Conservation (phyloP, 2,329 filamentous ascomycete genomes). For the Ophiosphaerella korrae region DNA sequence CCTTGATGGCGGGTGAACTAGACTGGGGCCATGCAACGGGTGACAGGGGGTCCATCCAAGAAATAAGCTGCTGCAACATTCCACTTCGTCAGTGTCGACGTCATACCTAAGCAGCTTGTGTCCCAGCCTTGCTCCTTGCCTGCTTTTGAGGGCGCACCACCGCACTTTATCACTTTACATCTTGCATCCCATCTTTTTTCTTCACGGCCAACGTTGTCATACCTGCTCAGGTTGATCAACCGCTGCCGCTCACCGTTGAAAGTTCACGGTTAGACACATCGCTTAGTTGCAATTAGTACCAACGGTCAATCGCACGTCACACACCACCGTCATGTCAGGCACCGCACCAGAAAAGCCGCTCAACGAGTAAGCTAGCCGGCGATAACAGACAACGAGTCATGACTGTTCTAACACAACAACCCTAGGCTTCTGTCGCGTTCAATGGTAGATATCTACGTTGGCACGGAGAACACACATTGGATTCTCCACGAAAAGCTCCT, state of each 20-base stretch:
- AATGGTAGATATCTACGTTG: conserved; percentile 63
- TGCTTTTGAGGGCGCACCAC: conserved; percentile 32
- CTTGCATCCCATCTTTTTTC: conserved; percentile 6
- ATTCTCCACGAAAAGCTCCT: conserved; percentile 62
- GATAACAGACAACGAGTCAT: neutral
- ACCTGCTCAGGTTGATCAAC: conserved; percentile 8
- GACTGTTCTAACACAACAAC: neutral
- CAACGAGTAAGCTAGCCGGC: conserved; percentile 33
- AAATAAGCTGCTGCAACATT: conserved; percentile 24
- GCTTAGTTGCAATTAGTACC: conserved; percentile 19
- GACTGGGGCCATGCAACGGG: conserved; percentile 22
- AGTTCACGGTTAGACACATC: conserved; percentile 2
- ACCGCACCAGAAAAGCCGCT: conserved; percentile 37
- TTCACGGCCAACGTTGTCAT: conserved; percentile 3
- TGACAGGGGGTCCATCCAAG: conserved; percentile 32
- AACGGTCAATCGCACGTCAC: conserved; percentile 15
- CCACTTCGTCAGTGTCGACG: conserved; percentile 37
- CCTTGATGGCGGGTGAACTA: conserved; percentile 27
- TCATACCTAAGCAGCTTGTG: conserved; percentile 28
- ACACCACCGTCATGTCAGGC: conserved; percentile 28
- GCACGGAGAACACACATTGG: conserved; percentile 60
- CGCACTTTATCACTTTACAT: conserved; percentile 17
- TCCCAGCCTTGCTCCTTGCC: conserved; percentile 31
- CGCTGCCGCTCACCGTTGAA: conserved; percentile 13
- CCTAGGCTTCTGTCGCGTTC: conserved; percentile 58